Percentiles rank a stretch among this genome's conserved stretches.
phyloP scores from a whole-genome alignment of 257 asterid genomes.

The Nicotiana noctiflora region DNA sequence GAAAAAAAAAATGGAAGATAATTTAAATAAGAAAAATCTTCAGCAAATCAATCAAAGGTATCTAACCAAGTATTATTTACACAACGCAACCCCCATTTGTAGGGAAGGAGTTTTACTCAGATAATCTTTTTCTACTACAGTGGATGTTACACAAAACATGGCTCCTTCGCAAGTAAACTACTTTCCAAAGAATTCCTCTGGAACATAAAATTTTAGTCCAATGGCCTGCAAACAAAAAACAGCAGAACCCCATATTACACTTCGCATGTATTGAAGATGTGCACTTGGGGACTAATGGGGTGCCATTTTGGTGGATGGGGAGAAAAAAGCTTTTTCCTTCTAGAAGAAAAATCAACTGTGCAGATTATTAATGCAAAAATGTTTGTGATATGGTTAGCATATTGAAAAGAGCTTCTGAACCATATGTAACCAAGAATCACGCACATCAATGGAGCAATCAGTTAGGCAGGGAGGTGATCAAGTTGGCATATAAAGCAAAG shows the following conservation, averaged over 20 bases:
- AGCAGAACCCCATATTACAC: neutral
- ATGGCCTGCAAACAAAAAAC: slow-evolving; percentile 49
- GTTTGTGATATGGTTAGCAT: neutral
- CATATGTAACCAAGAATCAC: neutral
- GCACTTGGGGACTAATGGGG: neutral
- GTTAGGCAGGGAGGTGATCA: neutral
- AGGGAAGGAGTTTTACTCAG: neutral
- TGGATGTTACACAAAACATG: neutral
- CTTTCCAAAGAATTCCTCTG: slow-evolving; percentile 56
- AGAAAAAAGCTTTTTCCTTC: neutral
- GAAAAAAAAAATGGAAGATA: neutral
- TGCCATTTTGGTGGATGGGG: neutral
- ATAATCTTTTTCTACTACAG: neutral
- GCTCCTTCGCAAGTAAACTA: slow-evolving; percentile 11
- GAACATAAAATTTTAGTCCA: slow-evolving; percentile 67
- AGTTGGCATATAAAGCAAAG: neutral
- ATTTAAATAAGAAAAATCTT: neutral
- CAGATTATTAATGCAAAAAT: neutral
- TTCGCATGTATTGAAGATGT: neutral
- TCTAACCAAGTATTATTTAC: neutral
- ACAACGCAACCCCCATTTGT: neutral
- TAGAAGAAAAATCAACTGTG: neutral
- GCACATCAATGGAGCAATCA: neutral
- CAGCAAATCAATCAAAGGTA: neutral
- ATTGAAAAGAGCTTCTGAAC: neutral